Conservation (phyloP, 257 asterid species). For the Perilla frutescens region DNA sequence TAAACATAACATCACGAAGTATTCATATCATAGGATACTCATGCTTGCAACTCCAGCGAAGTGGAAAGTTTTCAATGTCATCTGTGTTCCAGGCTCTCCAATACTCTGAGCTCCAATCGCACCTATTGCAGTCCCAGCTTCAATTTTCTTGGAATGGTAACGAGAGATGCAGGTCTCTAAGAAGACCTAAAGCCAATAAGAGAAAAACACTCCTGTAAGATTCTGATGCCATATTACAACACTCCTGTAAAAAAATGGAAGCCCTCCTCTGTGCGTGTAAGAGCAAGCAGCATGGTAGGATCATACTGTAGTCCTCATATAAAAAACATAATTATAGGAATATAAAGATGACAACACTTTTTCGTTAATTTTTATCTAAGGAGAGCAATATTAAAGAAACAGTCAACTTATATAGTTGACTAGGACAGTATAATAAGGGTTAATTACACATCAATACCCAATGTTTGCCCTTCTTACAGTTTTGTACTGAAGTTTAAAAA, state of each 20-base stretch:
- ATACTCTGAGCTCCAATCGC: constrained; percentile 98
- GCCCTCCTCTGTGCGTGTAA: background rate
- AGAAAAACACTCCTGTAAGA: constrained; percentile 11
- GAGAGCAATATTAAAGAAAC: background rate
- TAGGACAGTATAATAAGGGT: constrained; percentile 1
- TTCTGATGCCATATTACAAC: constrained; percentile 29
- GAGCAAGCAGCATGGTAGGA: background rate
- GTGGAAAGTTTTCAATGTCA: constrained; percentile 98
- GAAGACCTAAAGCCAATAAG: constrained; percentile 64
- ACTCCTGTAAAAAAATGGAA: background rate
- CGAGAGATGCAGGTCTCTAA: constrained; percentile 78
- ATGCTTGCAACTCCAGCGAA: constrained; percentile 99
- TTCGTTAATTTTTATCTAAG: too few species aligned
- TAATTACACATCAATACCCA: too few species aligned
- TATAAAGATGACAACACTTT: background rate
- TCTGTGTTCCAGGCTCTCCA: constrained; percentile 98
- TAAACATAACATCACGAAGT: constrained; percentile 21
- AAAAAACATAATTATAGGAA: background rate
- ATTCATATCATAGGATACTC: constrained; percentile 78
- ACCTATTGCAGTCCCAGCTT: constrained; percentile 92
- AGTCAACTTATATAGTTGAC: background rate
- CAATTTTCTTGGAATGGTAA: constrained; percentile 75
- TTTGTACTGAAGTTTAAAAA: too few species aligned
- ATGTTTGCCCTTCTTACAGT: too few species aligned
- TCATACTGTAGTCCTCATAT: background rate